Base-by-base conservation (phyloP, 2,329 filamentous ascomycete species). In the Cryphonectria parasitica region DNA sequence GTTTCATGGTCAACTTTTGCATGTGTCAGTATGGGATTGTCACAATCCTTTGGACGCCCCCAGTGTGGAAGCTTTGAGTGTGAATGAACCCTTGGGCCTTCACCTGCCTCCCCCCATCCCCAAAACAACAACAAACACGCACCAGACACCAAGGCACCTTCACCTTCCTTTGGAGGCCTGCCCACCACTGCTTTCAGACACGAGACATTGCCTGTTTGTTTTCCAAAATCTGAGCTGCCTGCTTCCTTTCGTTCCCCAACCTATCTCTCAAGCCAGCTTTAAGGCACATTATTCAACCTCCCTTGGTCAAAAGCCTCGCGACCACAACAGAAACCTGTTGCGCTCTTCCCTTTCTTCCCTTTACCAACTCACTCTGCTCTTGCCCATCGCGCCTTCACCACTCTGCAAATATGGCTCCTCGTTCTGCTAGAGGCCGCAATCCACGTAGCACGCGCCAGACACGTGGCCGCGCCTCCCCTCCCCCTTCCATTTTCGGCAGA, bases 331-430 rank as follows among this genome's bases (percentile, higher is more conserved):
- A 28, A 3, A 49, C 56, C 17, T 17, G 11, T 25, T 15, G 39
- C 41, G 4, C 13, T 15, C 34, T 39, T 56, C 52, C 22, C 52
- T 28, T 31, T 31, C 52, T 28, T 25, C 25, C 54, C 10, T 36
- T 6, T 1, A 17, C 39, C 10, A 2, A 36, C 39, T 10, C n/a
- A 43, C 13, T 31, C 7, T 60, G 28, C 22, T 39, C 31, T 28
- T 28, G n/a, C 28, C 22, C 41, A 6, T 49, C n/a, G 36, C 34
- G 15, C 10, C 52, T 31, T 25, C 43, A 36, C 15, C 28, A 61
- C 34, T 19, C 52, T 13, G 62, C 62, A 64, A 64, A 22, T 41
- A 64, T 64, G 62, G 13, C 22, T 45, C 41, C 62, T 64, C 56
- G 31, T 36, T 3, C 28, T 60, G 56, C 2, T 11, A 31, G 56